Evolutionary conservation across 805 yeast genomes (phyloP), one percentile per base, ranked within the genome.

Genomic region (Tetrapisispora phaffii): DNA sequence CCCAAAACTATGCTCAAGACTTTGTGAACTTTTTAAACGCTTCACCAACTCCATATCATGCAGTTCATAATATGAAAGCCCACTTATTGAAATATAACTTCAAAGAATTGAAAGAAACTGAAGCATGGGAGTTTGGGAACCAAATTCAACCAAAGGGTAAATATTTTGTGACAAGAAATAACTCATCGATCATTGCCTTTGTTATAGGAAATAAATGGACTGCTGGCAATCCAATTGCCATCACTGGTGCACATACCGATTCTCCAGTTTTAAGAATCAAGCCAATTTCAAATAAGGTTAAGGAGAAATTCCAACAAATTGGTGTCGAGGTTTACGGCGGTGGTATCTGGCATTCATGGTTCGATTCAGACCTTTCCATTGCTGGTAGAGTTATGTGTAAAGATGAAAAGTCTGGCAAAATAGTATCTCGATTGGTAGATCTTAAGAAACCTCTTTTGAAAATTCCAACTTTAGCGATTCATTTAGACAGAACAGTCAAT

Each of bases 301-400:
- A 72, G 16, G 89, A 85, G 55, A 95, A 95, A 1, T 90, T 79
- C 57, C 73, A 79, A 45, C 96, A 89, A 62, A 79, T 93, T 17
- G 97, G 96, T 33, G 95, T 93, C 9, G 97, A 93, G 65, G 77
- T 82, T 41, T 90, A 90, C 58, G 97, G 98, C 46, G 97, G 97
- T 31, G 93, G 96, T 42, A 80, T 89, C 45, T 93, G 97, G 79
- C 96, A 86, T 60, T 78, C 96, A 5, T 90, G 97, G 97, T 90
- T 93, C 59, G 98, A 90, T 63, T 78, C 97, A 48, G 97, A 90
- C 62, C 73, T 93, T 54, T 75, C 90, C 33, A 69, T 88, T 48
- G 97, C 97, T 8, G 98, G 98, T 15, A 73, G 97, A 53, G 95
- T 90, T 1, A 81, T 81, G 59, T 82, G 85, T 16, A 72, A 67